Evolutionary conservation across 139 green algal genomes (phyloP), one percentile per base, ranked within the genome.

Genomic region (Pedinophyceae sp.): DNA sequence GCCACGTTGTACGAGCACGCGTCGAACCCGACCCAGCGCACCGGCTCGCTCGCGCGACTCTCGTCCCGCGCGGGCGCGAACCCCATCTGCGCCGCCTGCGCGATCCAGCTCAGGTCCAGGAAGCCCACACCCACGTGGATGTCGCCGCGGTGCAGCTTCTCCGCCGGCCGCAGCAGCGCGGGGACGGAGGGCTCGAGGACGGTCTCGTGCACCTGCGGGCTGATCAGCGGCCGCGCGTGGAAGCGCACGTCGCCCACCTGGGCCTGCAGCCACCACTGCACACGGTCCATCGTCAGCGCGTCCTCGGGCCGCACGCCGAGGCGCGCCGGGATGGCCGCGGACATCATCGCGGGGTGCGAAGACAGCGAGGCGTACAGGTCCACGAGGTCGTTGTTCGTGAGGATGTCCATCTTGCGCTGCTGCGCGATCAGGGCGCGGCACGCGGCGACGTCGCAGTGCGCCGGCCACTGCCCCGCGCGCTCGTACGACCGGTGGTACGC

Each of bases 121-220:
- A 72, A 74, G 5, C 70, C 70, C 27, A 78, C 52, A 18, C 59
- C 70, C 25, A 78, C 70, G 30, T 78, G 70, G 1, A 54, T 63
- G 5, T 30, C 58, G 26, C 61, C 67, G 6, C 45, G 27, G 15
- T 25, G 48, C 20, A 70, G 47, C 7, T 51, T 4, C 57, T 66
- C 38, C 22, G 20, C 13, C 34, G 34, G 34, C 34, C 10, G 10
- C 10, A 43, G 10, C 10, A 13, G 13, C 10, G 7, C 13, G 34
- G 10, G 10, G 34, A 43, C 7, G 34, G 10, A n/a, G 34, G 34
- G 13, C 10, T 43, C 13, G 34, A 7, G 10, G 34, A 43, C 7
- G 34, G 10, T 43, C 10, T 43, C 10, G 10, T 13, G 13, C 34
- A 43, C 10, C 10, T 43, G 7, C 10, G 34, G 34, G 34, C 13